These are phyloP conservation scores for Penicillium canariense DNA, from an alignment of 495 filamentous ascomycete genomes.

Conservation along the genomic window DNA sequence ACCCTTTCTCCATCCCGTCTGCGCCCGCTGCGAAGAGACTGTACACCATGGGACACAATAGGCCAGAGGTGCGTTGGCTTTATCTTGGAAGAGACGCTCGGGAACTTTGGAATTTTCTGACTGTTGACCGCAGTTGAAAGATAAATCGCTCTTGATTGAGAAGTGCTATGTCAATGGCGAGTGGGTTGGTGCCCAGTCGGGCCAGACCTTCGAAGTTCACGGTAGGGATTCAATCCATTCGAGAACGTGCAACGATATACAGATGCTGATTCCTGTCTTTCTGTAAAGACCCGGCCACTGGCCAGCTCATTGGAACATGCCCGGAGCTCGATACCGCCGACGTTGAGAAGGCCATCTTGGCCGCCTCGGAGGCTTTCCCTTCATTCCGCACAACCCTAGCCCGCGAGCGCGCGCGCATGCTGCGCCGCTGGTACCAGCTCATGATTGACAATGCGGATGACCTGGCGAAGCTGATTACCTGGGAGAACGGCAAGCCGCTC, in stretches of 20 bases:
- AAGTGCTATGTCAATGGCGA: conserved; percentile 84
- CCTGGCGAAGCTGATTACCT: conserved; percentile 83
- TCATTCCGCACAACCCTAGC: conserved; percentile 71
- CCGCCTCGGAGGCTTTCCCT: conserved; percentile 72
- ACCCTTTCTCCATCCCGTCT: conserved; percentile 40
- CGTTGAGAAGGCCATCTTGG: conserved; percentile 73
- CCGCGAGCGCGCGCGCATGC: conserved; percentile 76
- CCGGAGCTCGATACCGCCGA: conserved; percentile 78
- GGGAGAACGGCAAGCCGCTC: conserved; percentile 74
- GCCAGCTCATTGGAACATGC: conserved; percentile 73
- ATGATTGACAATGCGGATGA: conserved; percentile 87
- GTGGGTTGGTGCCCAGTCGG: conserved; percentile 72
- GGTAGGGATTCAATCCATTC: conserved; percentile 41
- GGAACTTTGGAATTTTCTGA: neutral
- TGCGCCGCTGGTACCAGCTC: conserved; percentile 87
- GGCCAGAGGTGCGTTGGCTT: conserved; percentile 36
- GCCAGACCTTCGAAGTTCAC: conserved; percentile 76
- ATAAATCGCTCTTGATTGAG: conserved; percentile 76
- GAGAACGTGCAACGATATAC: neutral
- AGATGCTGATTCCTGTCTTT: conserved; percentile 8
- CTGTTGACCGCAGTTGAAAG: conserved; percentile 60
- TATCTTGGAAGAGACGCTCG: neutral
- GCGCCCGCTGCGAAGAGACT: conserved; percentile 35
- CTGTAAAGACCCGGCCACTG: conserved; percentile 70
- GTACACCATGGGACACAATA: conserved; percentile 42